These are phyloP conservation scores for Albizia julibrissin DNA, from an alignment of 306 rosid species.

Conservation along the genomic window DNA sequence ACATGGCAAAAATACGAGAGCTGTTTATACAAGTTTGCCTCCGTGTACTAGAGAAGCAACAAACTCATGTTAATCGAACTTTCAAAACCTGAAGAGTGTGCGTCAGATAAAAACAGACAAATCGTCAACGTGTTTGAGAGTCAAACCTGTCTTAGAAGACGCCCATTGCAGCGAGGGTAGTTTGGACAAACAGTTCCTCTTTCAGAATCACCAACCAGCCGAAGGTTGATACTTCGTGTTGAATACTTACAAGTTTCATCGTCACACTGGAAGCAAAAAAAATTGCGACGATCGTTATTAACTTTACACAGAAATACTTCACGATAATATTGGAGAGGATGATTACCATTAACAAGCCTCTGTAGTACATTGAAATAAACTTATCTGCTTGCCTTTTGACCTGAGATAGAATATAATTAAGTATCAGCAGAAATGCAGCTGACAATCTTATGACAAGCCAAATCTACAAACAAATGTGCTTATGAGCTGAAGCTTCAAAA, in stretches of 20 bases:
- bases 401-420: slow-evolving; percentile 43
- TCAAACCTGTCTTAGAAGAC: slow-evolving; percentile 72
- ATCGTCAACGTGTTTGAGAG: slow-evolving; percentile 20
- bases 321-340: slow-evolving; percentile 15
- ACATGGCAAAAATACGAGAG: slow-evolving; percentile 77
- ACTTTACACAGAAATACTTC: slow-evolving; percentile 6
- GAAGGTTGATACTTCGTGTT: slow-evolving; percentile 75
- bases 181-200: slow-evolving; percentile 93
- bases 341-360: slow-evolving; percentile 72
- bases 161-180: slow-evolving; percentile 89
- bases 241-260: slow-evolving; percentile 86
- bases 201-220: slow-evolving; percentile 85
- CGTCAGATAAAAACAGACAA: slow-evolving; percentile 15
- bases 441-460: slow-evolving; percentile 25
- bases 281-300: slow-evolving; percentile 1
- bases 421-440: slow-evolving; percentile 25
- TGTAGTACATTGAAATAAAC: slow-evolving; percentile 73
- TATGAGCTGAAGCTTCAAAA: slow-evolving; percentile 11
- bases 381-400: slow-evolving; percentile 83
- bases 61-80: not conserved
- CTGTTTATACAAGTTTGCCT: slow-evolving; percentile 82
- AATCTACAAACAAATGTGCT: slow-evolving; percentile 1
- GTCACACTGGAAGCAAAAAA: slow-evolving; percentile 71
- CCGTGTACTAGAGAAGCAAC: slow-evolving; percentile 66
- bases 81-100: not conserved